Percentiles rank a stretch among this genome's conserved stretches.
Evolutionary conservation across 345 rosid species (phyloP).

Genomic region (Geranium rotundifolium): DNA sequence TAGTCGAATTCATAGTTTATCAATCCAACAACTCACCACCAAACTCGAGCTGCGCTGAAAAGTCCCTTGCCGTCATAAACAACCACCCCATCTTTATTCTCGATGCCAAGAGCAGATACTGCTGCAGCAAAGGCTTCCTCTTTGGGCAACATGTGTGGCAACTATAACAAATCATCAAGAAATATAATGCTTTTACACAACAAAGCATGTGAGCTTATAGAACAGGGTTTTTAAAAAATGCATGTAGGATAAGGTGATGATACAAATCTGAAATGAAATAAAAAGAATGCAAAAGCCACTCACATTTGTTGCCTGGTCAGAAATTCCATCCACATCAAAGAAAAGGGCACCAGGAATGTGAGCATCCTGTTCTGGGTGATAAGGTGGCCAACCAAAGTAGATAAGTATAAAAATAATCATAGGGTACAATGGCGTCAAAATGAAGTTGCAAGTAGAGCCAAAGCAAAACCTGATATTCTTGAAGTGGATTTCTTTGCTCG

Average conservation of each 20-base stretch:
- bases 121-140: constrained; percentile 99
- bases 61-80: constrained; percentile 98
- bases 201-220: too few relatives aligned
- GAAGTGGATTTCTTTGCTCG: constrained; percentile 92
- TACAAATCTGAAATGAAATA: neutral
- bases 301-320: constrained; percentile 67
- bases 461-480: constrained; percentile 79
- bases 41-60: constrained; percentile 98
- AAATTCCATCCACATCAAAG: constrained; percentile 92
- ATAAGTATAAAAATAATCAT: constrained; percentile 3
- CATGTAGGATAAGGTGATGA: neutral
- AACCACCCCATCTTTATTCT: constrained; percentile 74
- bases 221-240: constrained; percentile 22
- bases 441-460: neutral
- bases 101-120: constrained; percentile 86
- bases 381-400: constrained; percentile 6
- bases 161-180: constrained; percentile 30
- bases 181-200: neutral
- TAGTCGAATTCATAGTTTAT: neutral
- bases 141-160: constrained; percentile 95
- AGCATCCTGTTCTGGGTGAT: constrained; percentile 51
- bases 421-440: neutral
- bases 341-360: constrained; percentile 96
- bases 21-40: constrained; percentile 65
- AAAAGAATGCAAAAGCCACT: constrained; percentile 13